These are phyloP conservation scores for Hanseniaspora sp. DNA, from an alignment of 1,139 yeast species.

Conservation along the genomic window DNA sequence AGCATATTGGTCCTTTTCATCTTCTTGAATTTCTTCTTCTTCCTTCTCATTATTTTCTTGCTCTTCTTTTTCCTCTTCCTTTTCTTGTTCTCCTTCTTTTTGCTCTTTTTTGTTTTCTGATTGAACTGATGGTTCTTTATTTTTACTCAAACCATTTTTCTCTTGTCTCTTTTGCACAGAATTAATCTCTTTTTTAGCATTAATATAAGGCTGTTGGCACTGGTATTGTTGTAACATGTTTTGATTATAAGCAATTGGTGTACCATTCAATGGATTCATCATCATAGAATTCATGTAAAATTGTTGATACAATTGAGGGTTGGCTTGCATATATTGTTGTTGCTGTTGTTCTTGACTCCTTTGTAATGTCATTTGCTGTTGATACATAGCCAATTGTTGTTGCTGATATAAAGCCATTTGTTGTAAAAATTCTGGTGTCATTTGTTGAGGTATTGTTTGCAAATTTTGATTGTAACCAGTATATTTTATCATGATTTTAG, in stretches of 20 bases:
- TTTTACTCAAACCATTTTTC: conserved; percentile 1
- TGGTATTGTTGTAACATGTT: conserved; percentile 8
- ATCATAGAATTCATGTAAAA: background rate
- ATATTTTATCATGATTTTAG: conserved; percentile 3
- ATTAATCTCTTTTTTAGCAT: background rate
- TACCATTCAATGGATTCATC: too few species aligned
- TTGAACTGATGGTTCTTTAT: conserved; percentile 2
- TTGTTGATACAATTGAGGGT: background rate
- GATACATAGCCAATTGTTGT: background rate
- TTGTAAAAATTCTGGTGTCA: background rate
- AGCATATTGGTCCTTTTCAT: conserved; percentile 15
- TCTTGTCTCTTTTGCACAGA: background rate
- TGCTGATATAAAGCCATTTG: background rate
- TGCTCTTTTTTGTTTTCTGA: too few species aligned
- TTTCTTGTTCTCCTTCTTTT: conserved; percentile 17
- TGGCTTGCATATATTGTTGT: background rate
- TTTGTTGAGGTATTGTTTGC: background rate
- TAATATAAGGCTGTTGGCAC: background rate
- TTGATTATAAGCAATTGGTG: background rate
- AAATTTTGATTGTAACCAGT: conserved; percentile 2
- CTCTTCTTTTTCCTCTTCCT: conserved; percentile 17
- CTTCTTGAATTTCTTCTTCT: conserved; percentile 14
- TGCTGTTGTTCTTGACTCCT: conserved; percentile 2
- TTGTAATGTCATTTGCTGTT: background rate
- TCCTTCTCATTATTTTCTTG: conserved; percentile 12